Percentiles rank a stretch among this genome's conserved stretches.
Evolutionary conservation across 192 early-diverging fungal genomes (phyloP).

Genomic region (Dissophora ornata): DNA sequence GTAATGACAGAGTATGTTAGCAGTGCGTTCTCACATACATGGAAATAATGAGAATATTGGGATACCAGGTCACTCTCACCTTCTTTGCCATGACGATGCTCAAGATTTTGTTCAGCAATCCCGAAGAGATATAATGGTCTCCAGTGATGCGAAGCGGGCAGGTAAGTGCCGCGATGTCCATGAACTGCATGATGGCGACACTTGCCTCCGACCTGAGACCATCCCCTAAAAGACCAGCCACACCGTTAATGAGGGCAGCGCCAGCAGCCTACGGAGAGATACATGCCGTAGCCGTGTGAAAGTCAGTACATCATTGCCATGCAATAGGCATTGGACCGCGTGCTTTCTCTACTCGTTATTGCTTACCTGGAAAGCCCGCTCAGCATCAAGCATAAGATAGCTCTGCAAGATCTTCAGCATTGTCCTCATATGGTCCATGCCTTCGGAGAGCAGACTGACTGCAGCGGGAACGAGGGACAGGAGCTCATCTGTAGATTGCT

Average conservation of each 20-base stretch:
- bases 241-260: constrained; percentile 46
- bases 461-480: constrained; percentile 70
- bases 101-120: constrained; percentile 67
- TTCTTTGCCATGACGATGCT: constrained; percentile 63
- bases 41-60: background rate
- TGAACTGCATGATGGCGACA: constrained; percentile 66
- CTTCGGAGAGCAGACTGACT: constrained; percentile 74
- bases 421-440: constrained; percentile 79
- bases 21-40: too few species aligned
- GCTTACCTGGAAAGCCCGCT: constrained; percentile 65
- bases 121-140: constrained; percentile 65
- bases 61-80: background rate
- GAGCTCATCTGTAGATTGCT: constrained; percentile 63
- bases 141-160: constrained; percentile 58
- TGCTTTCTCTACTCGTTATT: background rate
- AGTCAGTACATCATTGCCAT: too few species aligned
- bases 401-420: constrained; percentile 89
- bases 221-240: constrained; percentile 64
- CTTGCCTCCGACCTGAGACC: constrained; percentile 68
- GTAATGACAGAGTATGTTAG: too few species aligned
- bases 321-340: too few species aligned
- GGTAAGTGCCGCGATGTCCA: constrained; percentile 67
- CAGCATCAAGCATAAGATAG: constrained; percentile 77
- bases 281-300: background rate
- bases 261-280: constrained; percentile 49